Evolutionary conservation across 805 yeast species (phyloP).

Genomic region (Candida tammaniensis): DNA sequence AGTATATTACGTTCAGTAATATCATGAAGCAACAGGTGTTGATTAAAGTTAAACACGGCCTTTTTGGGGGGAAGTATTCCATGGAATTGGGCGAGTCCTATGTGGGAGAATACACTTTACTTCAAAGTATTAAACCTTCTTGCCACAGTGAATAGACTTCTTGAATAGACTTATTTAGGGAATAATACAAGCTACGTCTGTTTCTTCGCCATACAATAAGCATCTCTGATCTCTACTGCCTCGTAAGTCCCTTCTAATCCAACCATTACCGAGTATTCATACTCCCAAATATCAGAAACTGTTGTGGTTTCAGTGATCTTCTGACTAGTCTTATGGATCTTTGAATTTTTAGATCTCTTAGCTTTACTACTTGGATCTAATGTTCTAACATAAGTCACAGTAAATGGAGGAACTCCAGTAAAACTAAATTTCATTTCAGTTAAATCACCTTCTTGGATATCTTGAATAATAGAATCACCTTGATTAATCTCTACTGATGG

Average conservation of each 20-base stretch:
- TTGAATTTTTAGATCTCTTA: slow-evolving; percentile 21
- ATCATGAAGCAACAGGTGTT: not conserved
- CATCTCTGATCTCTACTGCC: slow-evolving; percentile 86
- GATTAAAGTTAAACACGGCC: not conserved
- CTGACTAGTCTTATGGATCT: slow-evolving; percentile 11
- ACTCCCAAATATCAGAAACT: slow-evolving; percentile 67
- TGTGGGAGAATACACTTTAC: slow-evolving; percentile 1
- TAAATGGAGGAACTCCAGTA: slow-evolving; percentile 88
- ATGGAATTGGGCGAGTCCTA: slow-evolving; percentile 1
- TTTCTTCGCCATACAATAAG: slow-evolving; percentile 54
- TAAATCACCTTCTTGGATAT: slow-evolving; percentile 92
- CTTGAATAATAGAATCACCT: slow-evolving; percentile 73
- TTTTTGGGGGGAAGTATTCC: not conserved
- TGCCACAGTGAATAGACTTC: slow-evolving; percentile 2
- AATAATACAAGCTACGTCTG: no score
- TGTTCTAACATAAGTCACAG: slow-evolving; percentile 78
- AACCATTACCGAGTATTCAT: slow-evolving; percentile 70
- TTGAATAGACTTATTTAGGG: not conserved
- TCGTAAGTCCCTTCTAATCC: slow-evolving; percentile 92
- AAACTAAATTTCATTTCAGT: slow-evolving; percentile 83
- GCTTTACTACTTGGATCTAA: slow-evolving; percentile 27
- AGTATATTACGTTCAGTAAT: slow-evolving; percentile 1
- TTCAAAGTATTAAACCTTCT: slow-evolving; percentile 2
- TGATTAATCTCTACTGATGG: slow-evolving; percentile 81
- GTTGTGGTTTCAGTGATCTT: slow-evolving; percentile 22